A percentile compares a stretch with the other conserved stretches of the same genome.
Conservation (phyloP, 2,329 filamentous ascomycete species). For the Chaetoscypha palmicola region DNA sequence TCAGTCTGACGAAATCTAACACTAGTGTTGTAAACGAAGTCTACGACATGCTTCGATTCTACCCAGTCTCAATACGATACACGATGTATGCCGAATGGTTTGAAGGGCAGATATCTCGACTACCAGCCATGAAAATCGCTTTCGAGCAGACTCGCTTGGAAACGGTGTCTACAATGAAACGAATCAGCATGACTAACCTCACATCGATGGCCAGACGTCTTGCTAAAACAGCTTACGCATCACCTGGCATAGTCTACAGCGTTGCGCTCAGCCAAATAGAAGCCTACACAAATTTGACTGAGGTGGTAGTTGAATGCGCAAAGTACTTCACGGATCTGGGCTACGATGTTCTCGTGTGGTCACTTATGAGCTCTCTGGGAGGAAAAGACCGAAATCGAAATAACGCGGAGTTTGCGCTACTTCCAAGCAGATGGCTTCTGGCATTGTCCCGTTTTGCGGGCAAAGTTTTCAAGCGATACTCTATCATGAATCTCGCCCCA, state of each 20-base stretch:
- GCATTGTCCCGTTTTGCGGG: constrained; percentile 87
- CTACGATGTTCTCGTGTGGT: constrained; percentile 91
- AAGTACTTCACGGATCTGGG: constrained; percentile 89
- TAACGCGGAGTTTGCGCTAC: constrained; percentile 54
- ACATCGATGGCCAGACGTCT: constrained; percentile 79
- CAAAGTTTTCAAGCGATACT: constrained; percentile 80
- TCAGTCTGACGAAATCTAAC: constrained; percentile 82
- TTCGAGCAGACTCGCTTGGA: constrained; percentile 72
- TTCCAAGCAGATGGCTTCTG: constrained; percentile 88
- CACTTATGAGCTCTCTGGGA: constrained; percentile 68
- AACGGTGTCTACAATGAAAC: constrained; percentile 80
- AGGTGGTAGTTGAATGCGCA: constrained; percentile 89
- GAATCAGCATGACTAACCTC: constrained; percentile 81
- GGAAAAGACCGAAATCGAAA: constrained; percentile 57
- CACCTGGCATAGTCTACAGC: constrained; percentile 84
- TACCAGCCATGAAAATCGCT: constrained; percentile 69
- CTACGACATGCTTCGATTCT: constrained; percentile 74
- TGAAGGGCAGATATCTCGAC: constrained; percentile 65
- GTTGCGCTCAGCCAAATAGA: constrained; percentile 88
- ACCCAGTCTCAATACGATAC: constrained; percentile 70
- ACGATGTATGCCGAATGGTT: constrained; percentile 93
- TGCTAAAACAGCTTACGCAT: constrained; percentile 86
- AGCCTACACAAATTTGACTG: constrained; percentile 88
- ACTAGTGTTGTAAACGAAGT: constrained; percentile 79
- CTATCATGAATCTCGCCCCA: constrained; percentile 73